A percentile compares a stretch with the other conserved stretches of the same genome.
These are phyloP conservation scores for Penicillium expansum DNA, from an alignment of 2,329 filamentous ascomycete species.

Conservation along the genomic window DNA sequence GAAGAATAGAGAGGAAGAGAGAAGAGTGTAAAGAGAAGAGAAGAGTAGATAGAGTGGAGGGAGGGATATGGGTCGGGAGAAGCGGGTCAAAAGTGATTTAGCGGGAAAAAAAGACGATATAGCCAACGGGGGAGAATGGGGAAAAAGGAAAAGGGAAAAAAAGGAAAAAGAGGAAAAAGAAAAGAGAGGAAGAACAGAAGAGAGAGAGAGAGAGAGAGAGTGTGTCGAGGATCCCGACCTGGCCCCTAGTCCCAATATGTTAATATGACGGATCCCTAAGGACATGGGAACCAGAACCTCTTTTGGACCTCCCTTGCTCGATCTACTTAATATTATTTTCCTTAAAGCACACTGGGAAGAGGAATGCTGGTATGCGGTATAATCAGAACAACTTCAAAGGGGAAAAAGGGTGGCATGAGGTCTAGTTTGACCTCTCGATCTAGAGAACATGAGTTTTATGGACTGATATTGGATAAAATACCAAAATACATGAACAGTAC, in stretches of 20 bases:
- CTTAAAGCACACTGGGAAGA: neutral
- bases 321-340: constrained; percentile 9
- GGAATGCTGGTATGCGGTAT: constrained; percentile 7
- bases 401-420: neutral
- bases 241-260: constrained; percentile 43
- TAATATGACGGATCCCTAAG: constrained; percentile 43
- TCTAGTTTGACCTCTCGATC: neutral
- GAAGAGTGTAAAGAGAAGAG: constrained; percentile 3
- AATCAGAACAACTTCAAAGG: neutral
- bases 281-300: constrained; percentile 5
- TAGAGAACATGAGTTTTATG: neutral
- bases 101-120: constrained; percentile 9
- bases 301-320: constrained; percentile 8
- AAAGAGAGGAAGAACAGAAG: constrained; percentile 15
- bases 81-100: constrained; percentile 9
- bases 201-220: constrained; percentile 24
- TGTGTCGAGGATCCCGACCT: constrained; percentile 38
- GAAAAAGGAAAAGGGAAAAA: constrained; percentile 11
- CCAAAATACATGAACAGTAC: constrained; percentile 1
- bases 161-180: constrained; percentile 18
- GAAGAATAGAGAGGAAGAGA: constrained; percentile 6
- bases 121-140: constrained; percentile 5
- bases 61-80: constrained; percentile 12
- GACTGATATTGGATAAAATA: constrained; percentile 1
- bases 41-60: constrained; percentile 16